Conservation (phyloP, 805 yeast species). For the Candida montana region DNA sequence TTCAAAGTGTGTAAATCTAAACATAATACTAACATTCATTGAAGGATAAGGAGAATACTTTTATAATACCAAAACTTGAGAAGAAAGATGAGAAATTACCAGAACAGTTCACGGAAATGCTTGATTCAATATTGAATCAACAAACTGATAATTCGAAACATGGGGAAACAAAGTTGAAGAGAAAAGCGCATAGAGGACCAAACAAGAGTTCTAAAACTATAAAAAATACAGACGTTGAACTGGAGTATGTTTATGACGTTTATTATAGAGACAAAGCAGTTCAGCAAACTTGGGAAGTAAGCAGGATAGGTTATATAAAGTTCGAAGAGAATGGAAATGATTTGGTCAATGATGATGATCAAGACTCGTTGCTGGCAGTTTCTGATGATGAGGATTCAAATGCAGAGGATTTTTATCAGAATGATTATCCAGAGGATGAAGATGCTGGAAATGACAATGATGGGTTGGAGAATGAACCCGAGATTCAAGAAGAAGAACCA, state of each 20-base stretch:
- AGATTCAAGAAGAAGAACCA: background rate
- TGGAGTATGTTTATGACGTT: slow-evolving; percentile 91
- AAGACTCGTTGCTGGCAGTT: slow-evolving; percentile 34
- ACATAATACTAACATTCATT: background rate
- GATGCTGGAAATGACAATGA: slow-evolving; percentile 42
- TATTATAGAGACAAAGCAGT: slow-evolving; percentile 63
- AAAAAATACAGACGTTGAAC: slow-evolving; percentile 15
- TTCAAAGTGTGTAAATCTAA: too few species aligned
- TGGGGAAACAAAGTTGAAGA: slow-evolving; percentile 14
- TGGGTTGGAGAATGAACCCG: slow-evolving; percentile 10
- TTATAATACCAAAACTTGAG: slow-evolving; percentile 18
- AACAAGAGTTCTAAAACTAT: slow-evolving; percentile 12
- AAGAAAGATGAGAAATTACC: slow-evolving; percentile 37
- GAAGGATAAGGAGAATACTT: slow-evolving; percentile 22
- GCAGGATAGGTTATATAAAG: slow-evolving; percentile 30
- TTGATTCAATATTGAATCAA: slow-evolving; percentile 50
- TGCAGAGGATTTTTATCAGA: slow-evolving; percentile 87
- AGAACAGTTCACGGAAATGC: slow-evolving; percentile 69
- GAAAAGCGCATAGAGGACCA: slow-evolving; percentile 16
- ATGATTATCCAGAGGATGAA: slow-evolving; percentile 95
- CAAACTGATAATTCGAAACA: slow-evolving; percentile 20
- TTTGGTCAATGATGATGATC: slow-evolving; percentile 27
- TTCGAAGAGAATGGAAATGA: slow-evolving; percentile 37
- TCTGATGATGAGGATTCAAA: slow-evolving; percentile 82
- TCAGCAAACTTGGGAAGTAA: slow-evolving; percentile 41